These are phyloP conservation scores for Usnea hakonensis DNA, from an alignment of 495 filamentous ascomycete genomes.

Conservation along the genomic window DNA sequence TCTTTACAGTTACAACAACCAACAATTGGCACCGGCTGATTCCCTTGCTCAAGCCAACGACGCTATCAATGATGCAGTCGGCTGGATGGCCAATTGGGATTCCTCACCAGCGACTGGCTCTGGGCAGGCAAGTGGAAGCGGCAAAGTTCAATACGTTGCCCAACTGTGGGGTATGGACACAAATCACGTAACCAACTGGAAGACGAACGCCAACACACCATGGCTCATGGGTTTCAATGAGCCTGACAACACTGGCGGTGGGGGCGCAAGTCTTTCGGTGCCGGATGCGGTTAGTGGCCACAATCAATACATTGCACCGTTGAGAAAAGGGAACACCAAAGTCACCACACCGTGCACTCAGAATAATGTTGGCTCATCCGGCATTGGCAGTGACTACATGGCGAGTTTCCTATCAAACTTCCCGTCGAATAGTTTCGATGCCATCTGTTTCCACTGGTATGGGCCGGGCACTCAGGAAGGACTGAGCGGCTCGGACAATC, in stretches of 20 bases:
- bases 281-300: neutral
- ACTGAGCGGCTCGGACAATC: constrained; percentile 15
- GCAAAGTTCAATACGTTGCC: constrained; percentile 16
- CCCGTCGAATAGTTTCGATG: constrained; percentile 13
- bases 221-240: constrained; percentile 22
- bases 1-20: constrained; percentile 2
- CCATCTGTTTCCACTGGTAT: constrained; percentile 19
- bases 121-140: constrained; percentile 11
- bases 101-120: constrained; percentile 17
- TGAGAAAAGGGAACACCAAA: constrained; percentile 5
- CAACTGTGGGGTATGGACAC: constrained; percentile 10
- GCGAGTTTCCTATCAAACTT: constrained; percentile 8
- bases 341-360: constrained; percentile 6
- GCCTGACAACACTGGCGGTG: constrained; percentile 16
- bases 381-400: constrained; percentile 12
- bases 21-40: neutral
- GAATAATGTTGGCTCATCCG: neutral
- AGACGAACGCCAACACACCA: constrained; percentile 13
- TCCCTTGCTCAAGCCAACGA: neutral
- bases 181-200: constrained; percentile 15
- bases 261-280: constrained; percentile 4
- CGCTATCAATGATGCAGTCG: neutral
- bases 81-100: constrained; percentile 20
- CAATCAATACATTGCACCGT: neutral
- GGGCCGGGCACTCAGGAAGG: constrained; percentile 28